These are phyloP conservation scores for Talaromyces piceae DNA, from an alignment of 2,329 filamentous ascomycete genomes.

Conservation along the genomic window DNA sequence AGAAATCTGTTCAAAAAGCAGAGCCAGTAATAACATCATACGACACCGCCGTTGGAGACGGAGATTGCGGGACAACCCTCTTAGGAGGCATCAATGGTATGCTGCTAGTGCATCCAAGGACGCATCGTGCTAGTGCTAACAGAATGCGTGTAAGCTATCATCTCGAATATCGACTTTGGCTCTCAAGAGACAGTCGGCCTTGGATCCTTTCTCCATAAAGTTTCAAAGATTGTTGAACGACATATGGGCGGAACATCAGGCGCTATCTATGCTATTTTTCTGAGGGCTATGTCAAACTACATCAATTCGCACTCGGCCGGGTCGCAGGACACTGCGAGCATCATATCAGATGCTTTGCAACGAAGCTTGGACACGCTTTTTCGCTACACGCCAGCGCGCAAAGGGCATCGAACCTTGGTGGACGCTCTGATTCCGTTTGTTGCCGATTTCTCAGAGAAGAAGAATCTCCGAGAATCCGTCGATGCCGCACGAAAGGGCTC, in stretches of 20 bases:
- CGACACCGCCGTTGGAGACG: conserved; percentile 58
- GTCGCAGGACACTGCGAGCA: background rate
- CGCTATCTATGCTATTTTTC: conserved; percentile 45
- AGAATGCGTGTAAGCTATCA: background rate
- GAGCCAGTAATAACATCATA: conserved; percentile 53
- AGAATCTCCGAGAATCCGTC: background rate
- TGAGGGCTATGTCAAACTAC: background rate
- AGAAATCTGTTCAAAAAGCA: background rate
- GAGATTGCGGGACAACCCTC: conserved; percentile 58
- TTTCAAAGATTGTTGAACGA: conserved; percentile 46
- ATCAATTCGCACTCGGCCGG: background rate
- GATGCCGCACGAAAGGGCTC: background rate
- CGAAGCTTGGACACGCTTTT: background rate
- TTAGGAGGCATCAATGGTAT: conserved; percentile 45
- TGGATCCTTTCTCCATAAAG: conserved; percentile 16
- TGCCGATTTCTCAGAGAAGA: background rate
- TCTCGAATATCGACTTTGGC: background rate
- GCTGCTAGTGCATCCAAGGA: conserved; percentile 14
- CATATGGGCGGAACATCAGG: conserved; percentile 62
- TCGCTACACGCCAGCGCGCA: background rate
- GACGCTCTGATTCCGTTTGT: background rate
- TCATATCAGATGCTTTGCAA: background rate
- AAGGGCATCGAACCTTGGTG: background rate
- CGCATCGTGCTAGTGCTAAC: background rate
- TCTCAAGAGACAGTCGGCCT: background rate